These are phyloP conservation scores for Gossypium schwendimanii DNA, from an alignment of 441 rosid genomes.

Conservation along the genomic window DNA sequence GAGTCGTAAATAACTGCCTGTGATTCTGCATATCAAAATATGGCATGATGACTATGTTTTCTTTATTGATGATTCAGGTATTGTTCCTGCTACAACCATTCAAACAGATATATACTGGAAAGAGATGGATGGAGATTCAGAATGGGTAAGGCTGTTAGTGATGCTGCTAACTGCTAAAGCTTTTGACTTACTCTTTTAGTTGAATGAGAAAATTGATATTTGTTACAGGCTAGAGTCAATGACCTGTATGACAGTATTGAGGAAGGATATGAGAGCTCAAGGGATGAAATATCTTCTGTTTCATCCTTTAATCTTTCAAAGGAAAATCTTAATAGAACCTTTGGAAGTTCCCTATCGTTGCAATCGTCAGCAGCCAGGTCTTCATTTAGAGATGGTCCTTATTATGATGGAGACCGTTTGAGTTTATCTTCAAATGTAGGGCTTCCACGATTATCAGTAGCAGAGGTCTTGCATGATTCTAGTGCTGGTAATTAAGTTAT, in stretches of 20 bases:
- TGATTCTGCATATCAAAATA: not conserved
- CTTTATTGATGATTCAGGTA: slow-evolving; percentile 44
- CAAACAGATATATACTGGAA: slow-evolving; percentile 78
- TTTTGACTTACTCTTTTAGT: not conserved
- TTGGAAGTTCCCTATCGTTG: slow-evolving; percentile 76
- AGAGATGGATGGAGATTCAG: slow-evolving; percentile 92
- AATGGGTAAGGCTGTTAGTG: slow-evolving; percentile 64
- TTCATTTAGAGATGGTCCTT: slow-evolving; percentile 50
- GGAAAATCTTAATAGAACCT: slow-evolving; percentile 52
- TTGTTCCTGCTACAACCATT: slow-evolving; percentile 64
- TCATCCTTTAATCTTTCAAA: slow-evolving; percentile 63
- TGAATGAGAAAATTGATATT: slow-evolving; percentile 4
- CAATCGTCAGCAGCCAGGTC: slow-evolving; percentile 64
- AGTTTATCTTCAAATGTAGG: slow-evolving; percentile 58
- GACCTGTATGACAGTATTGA: slow-evolving; percentile 61
- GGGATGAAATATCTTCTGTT: slow-evolving; percentile 83
- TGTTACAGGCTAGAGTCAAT: slow-evolving; percentile 65
- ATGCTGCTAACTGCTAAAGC: slow-evolving; percentile 13
- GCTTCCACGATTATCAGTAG: slow-evolving; percentile 56
- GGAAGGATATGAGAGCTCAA: slow-evolving; percentile 88
- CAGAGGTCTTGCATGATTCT: slow-evolving; percentile 63
- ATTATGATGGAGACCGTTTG: slow-evolving; percentile 43
- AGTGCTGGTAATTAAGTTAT: slow-evolving; percentile 36
- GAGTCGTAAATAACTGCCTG: not conserved
- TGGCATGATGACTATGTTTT: slow-evolving; percentile 1